Evolutionary conservation across 2,329 filamentous ascomycete genomes (phyloP), one percentile per base, ranked within the genome.

Genomic region (Colletotrichum musae): DNA sequence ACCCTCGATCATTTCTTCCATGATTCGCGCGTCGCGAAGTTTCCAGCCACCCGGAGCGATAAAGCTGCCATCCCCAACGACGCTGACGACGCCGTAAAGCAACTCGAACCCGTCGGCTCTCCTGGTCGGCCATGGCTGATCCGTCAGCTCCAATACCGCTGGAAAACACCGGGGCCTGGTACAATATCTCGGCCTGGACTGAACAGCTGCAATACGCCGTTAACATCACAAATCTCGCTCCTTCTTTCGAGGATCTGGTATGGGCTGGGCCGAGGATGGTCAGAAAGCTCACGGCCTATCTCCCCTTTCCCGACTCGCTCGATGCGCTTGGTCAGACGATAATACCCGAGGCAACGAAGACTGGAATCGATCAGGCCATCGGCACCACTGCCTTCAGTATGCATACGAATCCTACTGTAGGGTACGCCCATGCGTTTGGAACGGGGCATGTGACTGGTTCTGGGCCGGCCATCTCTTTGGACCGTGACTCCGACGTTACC

Each of bases 191-290:
- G 21, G 78, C 81, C 64, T 90, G 88, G 88, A 85, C 85, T 5
- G 47, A 52, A 41, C 83, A 81, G 24, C 73, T 84, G 12, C 75
- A 77, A 18, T 75, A 78, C 61, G 82, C 82, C 67, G 84, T 87
- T 69, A 89, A 90, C 78, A 82, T 88, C 69, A 86, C 88, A 51
- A 85, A 86, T 72, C 87, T 88, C 78, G 84, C 88, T 54, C 91
- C 92, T 2, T 90, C 90, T 12, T 80, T 93, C 18, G 89, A 89
- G 77, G 91, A 94, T 75, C 82, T 95, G 56, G 85, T 93, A 72
- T 85, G 89, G 79, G 91, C 89, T 18, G 87, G 92, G 4, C 92
- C 92, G 58, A 87, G 92, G 68, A 89, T 94, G 76, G 86, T 93
- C 39, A 90, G 87, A 79, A 91, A 89, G 77, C 85, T 92, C 45